Percentiles rank a stretch among this genome's conserved stretches.
Evolutionary conservation across 768 basidiomycete species (phyloP).

Genomic region (Phlebiopsis flavidoalba): DNA sequence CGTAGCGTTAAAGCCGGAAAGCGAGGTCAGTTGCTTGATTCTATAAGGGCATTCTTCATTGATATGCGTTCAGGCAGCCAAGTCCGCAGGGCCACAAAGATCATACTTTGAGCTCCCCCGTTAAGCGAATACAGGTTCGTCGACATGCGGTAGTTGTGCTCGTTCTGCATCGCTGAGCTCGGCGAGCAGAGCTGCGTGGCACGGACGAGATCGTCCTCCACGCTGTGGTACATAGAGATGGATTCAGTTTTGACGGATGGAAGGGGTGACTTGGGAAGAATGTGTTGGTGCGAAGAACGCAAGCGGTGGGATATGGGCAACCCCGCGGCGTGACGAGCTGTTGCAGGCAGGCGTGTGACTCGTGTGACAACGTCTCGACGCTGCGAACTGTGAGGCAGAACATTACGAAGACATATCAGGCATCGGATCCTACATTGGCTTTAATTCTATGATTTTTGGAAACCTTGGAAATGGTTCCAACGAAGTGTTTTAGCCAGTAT

Average conservation of each 20-base stretch:
- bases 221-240: constrained; percentile 28
- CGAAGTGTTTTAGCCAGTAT: too few relatives aligned
- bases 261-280: neutral
- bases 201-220: constrained; percentile 68
- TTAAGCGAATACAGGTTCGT: constrained; percentile 61
- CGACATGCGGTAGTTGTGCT: constrained; percentile 75
- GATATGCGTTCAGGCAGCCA: constrained; percentile 10
- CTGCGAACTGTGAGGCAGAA: neutral
- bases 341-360: neutral
- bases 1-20: constrained; percentile 74
- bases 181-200: constrained; percentile 70
- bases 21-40: constrained; percentile 68
- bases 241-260: constrained; percentile 1
- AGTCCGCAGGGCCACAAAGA: constrained; percentile 11
- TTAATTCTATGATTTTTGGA: too few relatives aligned
- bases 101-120: constrained; percentile 70
- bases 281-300: neutral
- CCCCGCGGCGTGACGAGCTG: neutral
- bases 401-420: too few relatives aligned
- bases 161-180: constrained; percentile 80
- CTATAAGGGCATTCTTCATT: constrained; percentile 31
- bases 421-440: too few relatives aligned
- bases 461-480: too few relatives aligned
- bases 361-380: neutral
- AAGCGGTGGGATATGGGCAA: neutral